Evolutionary conservation across 1,284 basidiomycete species (phyloP), one percentile per base, ranked within the genome.

Genomic region (Tremellales sp.): DNA sequence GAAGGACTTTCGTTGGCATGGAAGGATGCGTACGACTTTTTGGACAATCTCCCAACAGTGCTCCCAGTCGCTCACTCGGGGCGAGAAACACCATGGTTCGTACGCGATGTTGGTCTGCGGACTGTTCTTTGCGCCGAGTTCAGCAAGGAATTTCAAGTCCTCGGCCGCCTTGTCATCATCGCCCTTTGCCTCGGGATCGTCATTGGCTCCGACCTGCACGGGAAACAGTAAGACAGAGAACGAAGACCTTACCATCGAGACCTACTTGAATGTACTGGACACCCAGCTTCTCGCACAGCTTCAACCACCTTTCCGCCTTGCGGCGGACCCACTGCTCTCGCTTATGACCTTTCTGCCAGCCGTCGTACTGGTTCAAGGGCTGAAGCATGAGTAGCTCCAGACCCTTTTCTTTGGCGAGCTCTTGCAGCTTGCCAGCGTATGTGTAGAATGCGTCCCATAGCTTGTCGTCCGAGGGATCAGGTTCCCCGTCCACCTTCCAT

Each of bases 11-110:
- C n/a, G n/a, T n/a, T n/a, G n/a, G n/a, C n/a, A n/a, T n/a, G n/a
- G n/a, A n/a, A n/a, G n/a, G n/a, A n/a, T n/a, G n/a, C n/a, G n/a
- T n/a, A n/a, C n/a, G n/a, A n/a, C n/a, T n/a, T n/a, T 37, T 47
- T 57, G 35, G 12, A 59, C 53, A 15, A 59, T 40, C 41, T 56
- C 43, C 49, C 48, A 61, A 7, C 42, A 45, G 13, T 44, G 26
- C 51, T 59, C 60, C 49, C 53, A 57, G 13, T 39, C 40, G 23
- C 39, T 29, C 25, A 50, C 27, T n/a, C 45, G 46, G 7, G 21
- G 24, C 2, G 53, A 48, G 45, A 59, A 59, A 39, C 57, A 59
- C 60, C 60, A 62, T 12, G 26, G 21, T 45, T 62, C 60, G 44
- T 60, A 60, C 0, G 60, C 53, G 26, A 62, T 56, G 41, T 57